Base-by-base conservation (phyloP, 495 filamentous ascomycete species). In the Cenococcum geophilum region DNA sequence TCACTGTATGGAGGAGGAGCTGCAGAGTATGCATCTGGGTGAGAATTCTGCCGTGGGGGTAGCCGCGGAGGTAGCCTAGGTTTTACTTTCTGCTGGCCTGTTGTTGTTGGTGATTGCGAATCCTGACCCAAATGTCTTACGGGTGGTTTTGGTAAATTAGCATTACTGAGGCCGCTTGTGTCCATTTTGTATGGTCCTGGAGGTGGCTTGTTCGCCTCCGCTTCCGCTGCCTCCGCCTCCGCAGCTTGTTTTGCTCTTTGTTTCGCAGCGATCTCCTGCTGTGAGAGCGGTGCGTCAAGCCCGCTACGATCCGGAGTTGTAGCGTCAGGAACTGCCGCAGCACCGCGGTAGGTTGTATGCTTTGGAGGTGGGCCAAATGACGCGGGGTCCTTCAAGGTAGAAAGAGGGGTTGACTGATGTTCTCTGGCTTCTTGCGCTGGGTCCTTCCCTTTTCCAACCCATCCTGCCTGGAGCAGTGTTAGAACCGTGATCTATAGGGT, bases 291-390 rank as follows among this genome's bases (percentile, higher is more conserved):
- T 37, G 78, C 78, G 10, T 81, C 82, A 11, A 79, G 55, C 16
- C 79, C 78, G 47, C 74, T 68, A 43, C 69, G 71, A 67, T 81
- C 76, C 1, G 80, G 79, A 1, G 78, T 80, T 4, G 71, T 74
- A 57, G 76, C 70, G 55, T 79, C 78, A 5, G 77, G 16, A 8
- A 58, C 66, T 10, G 80, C 78, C 5, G 74, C 73, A 1, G 73
- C 74, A 16, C 80, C 78, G 68, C 84, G 76, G 62, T 79, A 83
- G 45, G 79, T 80, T 67, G 79, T 71, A 62, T 82, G 80, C 63
- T 86, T 95, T 4, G 92, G 92, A 21, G 92, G 92, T 36, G 92
- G 89, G 2, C 82, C 90, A 72, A 98, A 97, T 12, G 85, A 80
- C 0, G 83, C 71, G 1, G 93, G 92, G 72, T 98, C 93, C 68